Conservation (phyloP, 768 basidiomycete species). For the Asterophora parasitica region DNA sequence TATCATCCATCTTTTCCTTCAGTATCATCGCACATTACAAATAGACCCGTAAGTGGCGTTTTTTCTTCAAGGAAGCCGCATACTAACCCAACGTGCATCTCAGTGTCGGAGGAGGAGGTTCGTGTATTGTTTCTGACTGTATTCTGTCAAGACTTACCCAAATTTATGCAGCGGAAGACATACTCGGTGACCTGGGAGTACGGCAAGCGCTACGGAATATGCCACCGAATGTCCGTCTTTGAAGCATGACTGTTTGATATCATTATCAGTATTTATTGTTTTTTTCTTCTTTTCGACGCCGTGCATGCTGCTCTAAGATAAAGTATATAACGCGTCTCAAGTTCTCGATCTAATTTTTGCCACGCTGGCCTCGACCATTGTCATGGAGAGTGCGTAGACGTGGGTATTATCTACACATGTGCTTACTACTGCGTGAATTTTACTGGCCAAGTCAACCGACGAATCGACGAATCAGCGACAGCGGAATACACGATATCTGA, state of each 20-base stretch:
- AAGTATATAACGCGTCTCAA: too few species aligned
- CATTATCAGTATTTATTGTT: too few species aligned
- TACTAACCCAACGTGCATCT: background rate
- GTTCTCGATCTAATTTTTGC: too few species aligned
- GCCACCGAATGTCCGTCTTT: conserved; percentile 55
- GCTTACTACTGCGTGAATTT: too few species aligned
- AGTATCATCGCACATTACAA: conserved; percentile 46
- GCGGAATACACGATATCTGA: too few species aligned
- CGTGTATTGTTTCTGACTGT: background rate
- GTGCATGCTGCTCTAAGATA: too few species aligned
- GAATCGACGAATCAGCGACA: too few species aligned
- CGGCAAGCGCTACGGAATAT: conserved; percentile 68
- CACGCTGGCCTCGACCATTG: too few species aligned
- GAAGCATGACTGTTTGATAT: background rate
- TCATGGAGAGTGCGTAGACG: too few species aligned
- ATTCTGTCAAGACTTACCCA: background rate
- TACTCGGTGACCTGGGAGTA: conserved; percentile 70
- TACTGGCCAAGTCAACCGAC: too few species aligned
- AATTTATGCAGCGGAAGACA: conserved; percentile 48
- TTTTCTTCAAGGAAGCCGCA: background rate
- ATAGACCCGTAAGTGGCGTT: conserved; percentile 49
- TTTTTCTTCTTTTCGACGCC: too few species aligned
- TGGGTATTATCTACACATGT: too few species aligned
- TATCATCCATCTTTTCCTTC: background rate
- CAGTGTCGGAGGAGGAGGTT: conserved; percentile 18